A percentile compares a stretch with the other conserved stretches of the same genome.
Evolutionary conservation across 371 early-diverging fungal species (phyloP).

Genomic region (Rhizopus delemar): DNA sequence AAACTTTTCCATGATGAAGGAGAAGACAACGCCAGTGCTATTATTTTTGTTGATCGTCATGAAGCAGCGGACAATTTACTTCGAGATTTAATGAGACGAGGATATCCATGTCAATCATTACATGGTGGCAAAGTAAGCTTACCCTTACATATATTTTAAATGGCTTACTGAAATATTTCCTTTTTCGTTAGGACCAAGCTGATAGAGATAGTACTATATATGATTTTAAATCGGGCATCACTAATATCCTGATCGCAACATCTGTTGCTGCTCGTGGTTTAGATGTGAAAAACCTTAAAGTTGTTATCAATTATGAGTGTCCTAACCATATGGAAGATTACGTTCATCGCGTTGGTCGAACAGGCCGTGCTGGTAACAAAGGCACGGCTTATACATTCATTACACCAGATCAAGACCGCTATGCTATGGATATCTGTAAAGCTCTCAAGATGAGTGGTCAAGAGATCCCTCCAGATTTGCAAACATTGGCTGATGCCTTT

Average conservation of each 20-base stretch:
- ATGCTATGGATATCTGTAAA: constrained; percentile 91
- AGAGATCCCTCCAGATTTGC: constrained; percentile 70
- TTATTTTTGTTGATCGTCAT: constrained; percentile 96
- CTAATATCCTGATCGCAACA: constrained; percentile 94
- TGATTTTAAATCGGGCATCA: constrained; percentile 90
- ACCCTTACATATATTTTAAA: not conserved
- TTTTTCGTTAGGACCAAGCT: constrained; percentile 69
- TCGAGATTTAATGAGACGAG: constrained; percentile 80
- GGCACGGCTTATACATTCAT: constrained; percentile 97
- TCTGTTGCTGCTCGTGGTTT: constrained; percentile 99
- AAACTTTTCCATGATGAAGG: constrained; percentile 66
- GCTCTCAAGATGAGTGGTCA: constrained; percentile 81
- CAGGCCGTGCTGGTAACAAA: constrained; percentile 97
- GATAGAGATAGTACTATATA: constrained; percentile 93
- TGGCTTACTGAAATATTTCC: not conserved
- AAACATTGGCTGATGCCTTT: constrained; percentile 78
- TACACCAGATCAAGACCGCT: constrained; percentile 89
- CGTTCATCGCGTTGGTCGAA: constrained; percentile 98
- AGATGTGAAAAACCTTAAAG: constrained; percentile 95
- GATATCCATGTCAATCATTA: constrained; percentile 89
- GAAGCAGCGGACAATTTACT: constrained; percentile 92
- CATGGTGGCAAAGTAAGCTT: constrained; percentile 89
- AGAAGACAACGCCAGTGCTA: constrained; percentile 60
- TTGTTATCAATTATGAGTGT: constrained; percentile 98
- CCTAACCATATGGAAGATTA: constrained; percentile 99